These are phyloP conservation scores for Cajanus cajan DNA, from an alignment of 306 rosid species.

Conservation along the genomic window DNA sequence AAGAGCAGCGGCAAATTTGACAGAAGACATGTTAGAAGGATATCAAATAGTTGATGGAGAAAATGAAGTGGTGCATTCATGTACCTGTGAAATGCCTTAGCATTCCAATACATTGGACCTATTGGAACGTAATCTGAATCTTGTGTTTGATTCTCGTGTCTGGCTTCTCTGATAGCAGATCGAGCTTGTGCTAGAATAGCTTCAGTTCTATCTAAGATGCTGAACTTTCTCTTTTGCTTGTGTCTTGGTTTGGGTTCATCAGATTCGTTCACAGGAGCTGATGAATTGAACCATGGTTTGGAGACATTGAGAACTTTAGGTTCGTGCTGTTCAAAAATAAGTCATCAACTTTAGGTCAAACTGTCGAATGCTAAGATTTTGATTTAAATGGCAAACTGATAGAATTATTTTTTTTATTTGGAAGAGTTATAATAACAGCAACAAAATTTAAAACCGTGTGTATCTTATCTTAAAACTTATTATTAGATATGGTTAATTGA, in stretches of 20 bases:
- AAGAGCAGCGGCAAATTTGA: neutral
- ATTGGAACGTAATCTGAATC: constrained; percentile 62
- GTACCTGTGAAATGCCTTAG: constrained; percentile 85
- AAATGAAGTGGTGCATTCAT: neutral
- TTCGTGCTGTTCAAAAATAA: constrained; percentile 32
- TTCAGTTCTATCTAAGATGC: constrained; percentile 48
- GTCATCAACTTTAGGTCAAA: neutral
- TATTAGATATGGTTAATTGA: too few relatives aligned
- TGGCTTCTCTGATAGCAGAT: constrained; percentile 68
- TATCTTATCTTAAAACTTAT: too few relatives aligned
- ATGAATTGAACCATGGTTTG: neutral
- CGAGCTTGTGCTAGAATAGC: constrained; percentile 55
- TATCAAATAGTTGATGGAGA: too few relatives aligned
- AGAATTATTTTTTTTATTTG: too few relatives aligned
- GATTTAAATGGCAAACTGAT: neutral
- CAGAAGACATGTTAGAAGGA: too few relatives aligned
- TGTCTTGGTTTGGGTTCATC: constrained; percentile 12
- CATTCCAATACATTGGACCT: constrained; percentile 79
- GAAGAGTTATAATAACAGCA: too few relatives aligned
- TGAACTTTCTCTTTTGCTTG: constrained; percentile 29
- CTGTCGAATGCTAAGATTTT: constrained; percentile 8
- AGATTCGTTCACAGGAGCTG: constrained; percentile 33
- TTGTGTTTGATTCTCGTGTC: constrained; percentile 37
- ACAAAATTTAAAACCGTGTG: too few relatives aligned
- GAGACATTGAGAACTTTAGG: constrained; percentile 28